Base-by-base conservation (phyloP, 805 yeast genomes). In the Metschnikowia shivogae region DNA sequence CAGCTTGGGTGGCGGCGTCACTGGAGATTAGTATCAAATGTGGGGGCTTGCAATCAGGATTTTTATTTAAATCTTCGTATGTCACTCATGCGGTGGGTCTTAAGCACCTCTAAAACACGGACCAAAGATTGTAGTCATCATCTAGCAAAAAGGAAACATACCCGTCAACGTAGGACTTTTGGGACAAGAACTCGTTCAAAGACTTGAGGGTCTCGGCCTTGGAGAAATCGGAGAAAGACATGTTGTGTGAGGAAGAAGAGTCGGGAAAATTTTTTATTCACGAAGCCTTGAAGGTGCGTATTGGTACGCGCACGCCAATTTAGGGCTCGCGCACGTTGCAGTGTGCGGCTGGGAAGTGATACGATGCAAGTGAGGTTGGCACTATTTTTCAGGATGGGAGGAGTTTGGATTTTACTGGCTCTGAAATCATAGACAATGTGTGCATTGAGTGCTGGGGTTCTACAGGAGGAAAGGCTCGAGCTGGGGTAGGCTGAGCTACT, bases 31-130 rank as follows among this genome's bases (percentile, higher is more conserved):
- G 64, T 60, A 59, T 13, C 35, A 34, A 35, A 11, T 24, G 33
- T n/a, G 4, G 26, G 27, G 30, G 13, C 9, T 8, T 19, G 40
- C 19, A 37, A 37, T 37, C 42, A 39, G 42, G 22, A 17, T 31
- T 31, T 68, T 67, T 71, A 61, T 61, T 61, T 56, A 54, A 59
- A 60, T 59, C 64, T 61, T 55, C 63, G 74, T 27, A 71, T 84
- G 82, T 81, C 87, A 86, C 90, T 87, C 95, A 88, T 83, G 61
- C 82, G 82, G 86, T 84, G 90, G 95, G 95, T 84, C 92, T 86
- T 86, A 80, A 83, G 72, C 95, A 83, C 89, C 86, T 88, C 95
- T 81, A 84, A 84, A 87, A 87, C 95, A 86, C 90, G 95, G 95
- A 86, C 95, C 95, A 86, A 84, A 71, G 75, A 70, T 76, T 62